Evolutionary conservation across 352 stramenopile species (phyloP), one percentile per base, ranked within the genome.

Genomic region (Albugo laibachii): DNA sequence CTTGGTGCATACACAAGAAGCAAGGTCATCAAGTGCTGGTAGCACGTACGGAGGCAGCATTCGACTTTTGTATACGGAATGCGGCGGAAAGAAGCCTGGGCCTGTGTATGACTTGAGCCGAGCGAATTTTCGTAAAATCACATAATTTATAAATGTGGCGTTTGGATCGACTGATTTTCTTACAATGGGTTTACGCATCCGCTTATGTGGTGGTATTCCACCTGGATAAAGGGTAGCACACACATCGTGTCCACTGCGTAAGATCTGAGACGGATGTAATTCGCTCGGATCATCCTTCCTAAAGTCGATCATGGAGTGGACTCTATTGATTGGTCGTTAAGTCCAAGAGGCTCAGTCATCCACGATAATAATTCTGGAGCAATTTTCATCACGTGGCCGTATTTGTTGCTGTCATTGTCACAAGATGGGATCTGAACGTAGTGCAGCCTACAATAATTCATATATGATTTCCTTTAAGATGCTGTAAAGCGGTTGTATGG

Each of bases 131-230:
- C 74, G 73, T 49, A 83, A 65, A 46, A 67, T 76, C 43, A 91
- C 53, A 54, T 75, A 87, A 47, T 66, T 69, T 52, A 91, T 84
- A 59, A 91, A 86, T 44, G 77, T 87, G 18, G 74, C 64, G 59
- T 87, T 87, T 21, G 77, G 77, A 53, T 91, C 77, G 31, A 91
- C 76, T 46, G 68, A 83, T 61, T 91, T 91, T 47, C 77, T 69
- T 47, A 91, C 74, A 48, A 91, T 91, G 37, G 74, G 77, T 63
- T 91, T 91, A 44, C 77, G 73, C 65, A 82, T 79, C 35, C 77
- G 77, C 57, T 86, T 87, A 59, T 84, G 71, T 1, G 67, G 69
- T 13, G 74, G 69, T 40, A 81, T 63, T 24, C 70, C 71, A 21
- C 74, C 71, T 4, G 66, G 61, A 56, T 83, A 83, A 50, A 79